Conservation (phyloP, 805 yeast species). For the Lachancea waltii region DNA sequence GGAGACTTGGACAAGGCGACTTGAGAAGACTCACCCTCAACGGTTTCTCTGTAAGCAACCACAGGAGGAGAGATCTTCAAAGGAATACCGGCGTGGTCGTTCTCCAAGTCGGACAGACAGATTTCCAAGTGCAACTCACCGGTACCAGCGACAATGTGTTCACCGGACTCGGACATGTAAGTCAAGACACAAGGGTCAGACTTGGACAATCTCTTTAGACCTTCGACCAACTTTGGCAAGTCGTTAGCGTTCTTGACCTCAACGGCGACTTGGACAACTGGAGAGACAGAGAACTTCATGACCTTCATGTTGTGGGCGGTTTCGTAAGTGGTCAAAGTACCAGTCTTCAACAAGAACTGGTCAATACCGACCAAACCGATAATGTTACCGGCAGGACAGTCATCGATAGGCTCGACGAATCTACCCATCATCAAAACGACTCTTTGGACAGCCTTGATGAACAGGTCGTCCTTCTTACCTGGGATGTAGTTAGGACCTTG, state of each 20-base stretch:
- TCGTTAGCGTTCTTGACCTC: slow-evolving; percentile 99
- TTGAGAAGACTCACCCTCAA: slow-evolving; percentile 87
- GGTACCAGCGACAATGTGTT: slow-evolving; percentile 99
- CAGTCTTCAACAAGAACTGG: slow-evolving; percentile 98
- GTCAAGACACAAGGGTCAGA: slow-evolving; percentile 98
- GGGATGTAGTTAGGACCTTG: slow-evolving; percentile 99
- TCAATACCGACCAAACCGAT: slow-evolving; percentile 99
- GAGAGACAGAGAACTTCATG: slow-evolving; percentile 99
- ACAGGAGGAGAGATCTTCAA: slow-evolving; percentile 96
- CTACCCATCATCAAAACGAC: slow-evolving; percentile 99
- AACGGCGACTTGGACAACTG: slow-evolving; percentile 99
- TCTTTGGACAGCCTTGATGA: slow-evolving; percentile 97
- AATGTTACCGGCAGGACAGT: slow-evolving; percentile 99
- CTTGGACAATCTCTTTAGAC: slow-evolving; percentile 99
- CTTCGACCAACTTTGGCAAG: slow-evolving; percentile 98
- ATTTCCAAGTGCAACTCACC: slow-evolving; percentile 99
- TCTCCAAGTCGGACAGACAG: slow-evolving; percentile 90
- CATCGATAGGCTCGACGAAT: slow-evolving; percentile 95
- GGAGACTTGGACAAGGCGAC: slow-evolving; percentile 98
- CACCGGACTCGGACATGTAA: slow-evolving; percentile 89
- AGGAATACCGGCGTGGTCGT: slow-evolving; percentile 99
- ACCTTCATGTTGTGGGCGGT: slow-evolving; percentile 99
- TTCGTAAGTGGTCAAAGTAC: slow-evolving; percentile 97
- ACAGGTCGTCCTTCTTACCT: slow-evolving; percentile 96
- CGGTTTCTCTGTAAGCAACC: slow-evolving; percentile 98